Conservation (phyloP, 768 basidiomycete genomes). For the Suillus tomentosus region DNA sequence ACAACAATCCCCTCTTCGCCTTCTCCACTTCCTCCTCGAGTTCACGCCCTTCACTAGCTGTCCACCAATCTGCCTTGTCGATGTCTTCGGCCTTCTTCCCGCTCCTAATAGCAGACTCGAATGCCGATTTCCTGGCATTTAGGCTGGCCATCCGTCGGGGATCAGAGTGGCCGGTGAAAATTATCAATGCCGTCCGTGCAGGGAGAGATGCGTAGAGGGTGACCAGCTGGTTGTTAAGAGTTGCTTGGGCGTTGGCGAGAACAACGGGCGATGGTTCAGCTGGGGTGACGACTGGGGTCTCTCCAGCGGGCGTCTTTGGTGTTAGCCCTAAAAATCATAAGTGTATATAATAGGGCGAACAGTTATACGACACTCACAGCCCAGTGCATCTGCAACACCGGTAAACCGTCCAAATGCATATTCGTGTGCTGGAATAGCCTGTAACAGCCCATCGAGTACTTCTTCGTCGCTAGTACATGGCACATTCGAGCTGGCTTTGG, state of each 20-base stretch:
- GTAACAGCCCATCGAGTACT: conserved; percentile 68
- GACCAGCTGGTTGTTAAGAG: conserved; percentile 63
- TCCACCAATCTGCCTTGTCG: conserved; percentile 66
- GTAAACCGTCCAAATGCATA: conserved; percentile 86
- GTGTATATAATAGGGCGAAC: neutral
- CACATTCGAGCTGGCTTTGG: conserved; percentile 76
- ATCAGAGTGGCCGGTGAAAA: conserved; percentile 90
- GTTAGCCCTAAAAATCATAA: conserved; percentile 55
- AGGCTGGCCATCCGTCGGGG: conserved; percentile 79
- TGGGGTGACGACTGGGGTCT: conserved; percentile 29
- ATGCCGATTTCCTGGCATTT: conserved; percentile 66
- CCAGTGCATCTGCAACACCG: conserved; percentile 74
- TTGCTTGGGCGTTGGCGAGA: conserved; percentile 40
- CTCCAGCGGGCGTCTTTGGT: conserved; percentile 46
- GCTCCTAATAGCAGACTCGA: conserved; percentile 63
- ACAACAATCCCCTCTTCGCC: conserved; percentile 81
- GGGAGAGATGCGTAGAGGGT: conserved; percentile 71
- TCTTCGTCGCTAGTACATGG: conserved; percentile 80
- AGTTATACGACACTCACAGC: conserved; percentile 58
- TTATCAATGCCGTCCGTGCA: conserved; percentile 74
- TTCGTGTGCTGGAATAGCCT: conserved; percentile 64
- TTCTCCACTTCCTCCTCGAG: conserved; percentile 80
- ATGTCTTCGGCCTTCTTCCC: conserved; percentile 61
- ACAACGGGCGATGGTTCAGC: conserved; percentile 38
- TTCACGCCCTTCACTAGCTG: conserved; percentile 69